phyloP scores from a whole-genome alignment of 2,329 filamentous ascomycete genomes.

The Tolypocladium pustulatum region DNA sequence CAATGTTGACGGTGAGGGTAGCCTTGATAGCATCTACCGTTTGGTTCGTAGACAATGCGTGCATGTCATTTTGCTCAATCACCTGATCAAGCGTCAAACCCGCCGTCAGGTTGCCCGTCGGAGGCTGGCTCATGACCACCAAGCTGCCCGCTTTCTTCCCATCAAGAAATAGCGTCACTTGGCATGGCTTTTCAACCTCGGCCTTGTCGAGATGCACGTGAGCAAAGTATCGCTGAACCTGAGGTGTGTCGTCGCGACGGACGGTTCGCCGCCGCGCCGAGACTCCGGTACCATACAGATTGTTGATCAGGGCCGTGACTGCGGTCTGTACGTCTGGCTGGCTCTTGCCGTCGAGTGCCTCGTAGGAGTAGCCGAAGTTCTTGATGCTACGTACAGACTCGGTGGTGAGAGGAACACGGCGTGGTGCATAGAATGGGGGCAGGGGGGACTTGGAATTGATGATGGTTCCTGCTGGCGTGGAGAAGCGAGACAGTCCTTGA shows the following conservation, averaged over 20 bases:
- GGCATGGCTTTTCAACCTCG: neutral
- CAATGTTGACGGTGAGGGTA: neutral
- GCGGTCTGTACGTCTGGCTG: constrained; percentile 13
- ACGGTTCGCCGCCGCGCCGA: neutral
- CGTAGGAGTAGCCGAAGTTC: constrained; percentile 27
- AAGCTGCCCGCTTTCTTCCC: neutral
- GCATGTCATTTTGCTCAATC: neutral
- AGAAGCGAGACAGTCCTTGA: constrained; percentile 24
- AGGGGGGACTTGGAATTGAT: constrained; percentile 34
- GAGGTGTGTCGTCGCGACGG: neutral
- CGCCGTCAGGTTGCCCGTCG: neutral
- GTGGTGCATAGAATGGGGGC: constrained; percentile 36
- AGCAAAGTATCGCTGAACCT: neutral
- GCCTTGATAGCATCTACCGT: neutral
- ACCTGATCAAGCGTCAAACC: neutral
- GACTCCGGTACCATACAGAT: constrained; percentile 11
- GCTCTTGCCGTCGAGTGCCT: constrained; percentile 23
- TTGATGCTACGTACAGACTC: constrained; percentile 28
- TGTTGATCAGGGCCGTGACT: constrained; percentile 17
- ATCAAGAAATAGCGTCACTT: neutral
- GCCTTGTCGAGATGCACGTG: neutral
- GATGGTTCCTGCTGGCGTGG: constrained; percentile 24
- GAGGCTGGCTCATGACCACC: neutral
- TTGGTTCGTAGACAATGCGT: neutral
- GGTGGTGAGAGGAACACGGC: constrained; percentile 16